Evolutionary conservation across 192 early-diverging fungal genomes (phyloP).

Genomic region (Funneliformis geosporum): DNA sequence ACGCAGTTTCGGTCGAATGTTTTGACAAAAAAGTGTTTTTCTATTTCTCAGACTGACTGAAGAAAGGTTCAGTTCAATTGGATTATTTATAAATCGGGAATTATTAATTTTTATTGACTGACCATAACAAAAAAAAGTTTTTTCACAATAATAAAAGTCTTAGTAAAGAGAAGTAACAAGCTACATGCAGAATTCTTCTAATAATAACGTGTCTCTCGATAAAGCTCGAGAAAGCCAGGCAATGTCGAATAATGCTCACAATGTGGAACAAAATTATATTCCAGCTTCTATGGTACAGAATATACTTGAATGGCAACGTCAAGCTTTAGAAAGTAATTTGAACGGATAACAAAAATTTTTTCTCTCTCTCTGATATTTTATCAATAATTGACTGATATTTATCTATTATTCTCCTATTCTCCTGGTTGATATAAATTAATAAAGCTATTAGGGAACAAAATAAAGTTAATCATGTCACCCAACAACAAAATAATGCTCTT

Average conservation of each 20-base stretch:
- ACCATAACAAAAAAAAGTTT: neutral
- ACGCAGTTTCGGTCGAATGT: neutral
- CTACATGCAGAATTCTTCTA: neutral
- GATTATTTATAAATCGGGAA: neutral
- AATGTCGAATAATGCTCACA: neutral
- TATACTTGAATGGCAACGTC: slow-evolving; percentile 9
- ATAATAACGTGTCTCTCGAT: neutral
- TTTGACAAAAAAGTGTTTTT: neutral
- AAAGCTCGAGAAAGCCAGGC: neutral
- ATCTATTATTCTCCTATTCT: too few relatives aligned
- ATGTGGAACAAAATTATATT: neutral
- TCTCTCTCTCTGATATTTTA: neutral
- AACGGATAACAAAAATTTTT: neutral
- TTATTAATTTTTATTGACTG: neutral
- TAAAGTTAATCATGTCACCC: neutral
- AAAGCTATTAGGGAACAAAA: slow-evolving; percentile 18
- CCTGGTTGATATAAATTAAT: too few relatives aligned
- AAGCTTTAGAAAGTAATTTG: slow-evolving; percentile 5
- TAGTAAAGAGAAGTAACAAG: too few relatives aligned
- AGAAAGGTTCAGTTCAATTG: neutral
- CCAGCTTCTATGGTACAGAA: slow-evolving; percentile 11
- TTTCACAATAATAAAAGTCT: too few relatives aligned
- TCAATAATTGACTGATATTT: neutral
- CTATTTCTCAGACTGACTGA: neutral
- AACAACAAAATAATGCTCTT: neutral